phyloP scores from a whole-genome alignment of 768 basidiomycete species.

The Inosperma sp. region DNA sequence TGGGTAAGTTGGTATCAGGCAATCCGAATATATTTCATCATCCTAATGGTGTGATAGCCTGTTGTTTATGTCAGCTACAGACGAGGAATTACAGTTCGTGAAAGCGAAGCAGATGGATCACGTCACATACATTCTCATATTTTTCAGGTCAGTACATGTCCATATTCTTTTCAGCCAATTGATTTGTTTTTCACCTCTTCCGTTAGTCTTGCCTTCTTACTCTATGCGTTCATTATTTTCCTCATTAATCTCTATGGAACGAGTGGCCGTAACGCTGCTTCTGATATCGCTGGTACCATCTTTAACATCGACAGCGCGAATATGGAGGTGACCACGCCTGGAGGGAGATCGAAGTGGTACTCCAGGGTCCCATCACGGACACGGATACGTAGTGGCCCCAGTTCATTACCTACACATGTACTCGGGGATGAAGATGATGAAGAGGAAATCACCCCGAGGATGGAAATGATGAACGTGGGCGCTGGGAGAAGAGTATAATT shows the following conservation, averaged over 20 bases:
- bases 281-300: conserved; percentile 10
- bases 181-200: conserved; percentile 1
- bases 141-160: conserved; percentile 57
- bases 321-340: conserved; percentile 24
- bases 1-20: conserved; percentile 41
- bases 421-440: conserved; percentile 51
- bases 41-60: conserved; percentile 43
- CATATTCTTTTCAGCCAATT: not conserved
- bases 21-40: conserved; percentile 11
- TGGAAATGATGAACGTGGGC: not conserved
- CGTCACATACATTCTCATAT: conserved; percentile 82
- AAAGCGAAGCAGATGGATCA: conserved; percentile 80
- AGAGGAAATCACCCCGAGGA: conserved; percentile 24
- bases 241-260: conserved; percentile 67
- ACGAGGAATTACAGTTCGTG: conserved; percentile 77
- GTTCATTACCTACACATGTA: conserved; percentile 34
- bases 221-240: conserved; percentile 69
- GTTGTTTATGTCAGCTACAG: conserved; percentile 90
- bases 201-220: conserved; percentile 58
- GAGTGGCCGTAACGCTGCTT: conserved; percentile 52
- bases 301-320: conserved; percentile 20
- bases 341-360: conserved; percentile 55
- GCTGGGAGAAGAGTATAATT: not conserved
- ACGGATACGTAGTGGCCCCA: not conserved
- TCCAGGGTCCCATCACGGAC: conserved; percentile 46